A percentile compares a stretch with the other conserved stretches of the same genome.
Evolutionary conservation across 352 stramenopile species (phyloP).

Genomic region (Thalassiosira hispida): DNA sequence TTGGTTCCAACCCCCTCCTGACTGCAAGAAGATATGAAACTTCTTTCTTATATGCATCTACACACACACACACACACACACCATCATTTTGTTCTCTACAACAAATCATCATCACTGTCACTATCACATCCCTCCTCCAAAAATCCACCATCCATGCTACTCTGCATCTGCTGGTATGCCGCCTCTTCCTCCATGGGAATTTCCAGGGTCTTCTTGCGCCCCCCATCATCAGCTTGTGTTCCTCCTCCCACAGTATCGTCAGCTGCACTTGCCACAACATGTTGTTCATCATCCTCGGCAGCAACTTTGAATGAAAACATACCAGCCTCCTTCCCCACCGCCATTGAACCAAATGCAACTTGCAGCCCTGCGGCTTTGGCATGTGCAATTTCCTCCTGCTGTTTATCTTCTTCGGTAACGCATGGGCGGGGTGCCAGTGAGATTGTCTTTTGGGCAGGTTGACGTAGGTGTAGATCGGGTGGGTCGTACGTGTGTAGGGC

Average conservation of each 20-base stretch:
- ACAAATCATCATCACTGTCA: slow-evolving; percentile 72
- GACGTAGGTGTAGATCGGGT: slow-evolving; percentile 52
- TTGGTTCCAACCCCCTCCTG: too few species aligned
- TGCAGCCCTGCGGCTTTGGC: slow-evolving; percentile 44
- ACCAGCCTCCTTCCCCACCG: slow-evolving; percentile 24
- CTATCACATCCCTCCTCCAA: slow-evolving; percentile 47
- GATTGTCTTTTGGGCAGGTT: slow-evolving; percentile 20
- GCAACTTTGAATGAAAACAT: slow-evolving; percentile 28
- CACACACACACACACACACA: too few species aligned
- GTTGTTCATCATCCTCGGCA: slow-evolving; percentile 15
- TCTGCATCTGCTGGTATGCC: slow-evolving; percentile 22
- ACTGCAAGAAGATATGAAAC: too few species aligned
- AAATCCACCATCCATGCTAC: not conserved
- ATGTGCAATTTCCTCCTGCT: slow-evolving; percentile 48
- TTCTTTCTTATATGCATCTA: too few species aligned
- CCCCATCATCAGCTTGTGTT: not conserved
- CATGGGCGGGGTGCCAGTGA: slow-evolving; percentile 20
- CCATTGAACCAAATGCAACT: slow-evolving; percentile 52
- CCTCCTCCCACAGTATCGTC: not conserved
- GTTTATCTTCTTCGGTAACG: slow-evolving; percentile 24
- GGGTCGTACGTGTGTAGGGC: slow-evolving; percentile 80
- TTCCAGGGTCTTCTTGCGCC: not conserved
- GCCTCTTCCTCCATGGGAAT: slow-evolving; percentile 34
- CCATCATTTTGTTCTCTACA: too few species aligned
- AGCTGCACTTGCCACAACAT: slow-evolving; percentile 8